A percentile compares a stretch with the other conserved stretches of the same genome.
These are phyloP conservation scores for Gynochthodes officinalis DNA, from an alignment of 257 asterid species.

Conservation along the genomic window DNA sequence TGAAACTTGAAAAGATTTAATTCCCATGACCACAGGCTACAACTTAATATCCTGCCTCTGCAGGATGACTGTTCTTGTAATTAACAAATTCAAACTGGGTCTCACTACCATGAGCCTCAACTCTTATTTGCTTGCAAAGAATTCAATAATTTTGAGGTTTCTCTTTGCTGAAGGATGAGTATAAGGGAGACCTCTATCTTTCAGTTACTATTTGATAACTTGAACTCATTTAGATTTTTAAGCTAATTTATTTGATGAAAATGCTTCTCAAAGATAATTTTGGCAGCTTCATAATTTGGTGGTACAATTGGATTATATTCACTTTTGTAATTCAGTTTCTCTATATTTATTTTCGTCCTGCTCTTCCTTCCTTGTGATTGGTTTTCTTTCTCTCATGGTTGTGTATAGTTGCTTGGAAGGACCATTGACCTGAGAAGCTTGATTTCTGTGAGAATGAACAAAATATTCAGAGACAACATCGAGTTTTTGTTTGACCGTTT, in stretches of 20 bases:
- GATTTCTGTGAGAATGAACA: conserved; percentile 86
- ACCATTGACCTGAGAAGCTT: conserved; percentile 89
- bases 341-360: background rate
- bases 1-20: background rate
- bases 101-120: background rate
- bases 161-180: background rate
- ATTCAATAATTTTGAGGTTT: background rate
- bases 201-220: background rate
- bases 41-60: background rate
- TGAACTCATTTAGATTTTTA: background rate
- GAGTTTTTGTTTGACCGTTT: conserved; percentile 89
- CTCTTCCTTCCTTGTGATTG: conserved; percentile 11
- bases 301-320: background rate
- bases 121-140: background rate
- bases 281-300: background rate
- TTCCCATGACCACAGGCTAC: background rate
- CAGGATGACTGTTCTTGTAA: background rate
- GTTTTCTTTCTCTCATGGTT: conserved; percentile 11
- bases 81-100: background rate
- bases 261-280: background rate
- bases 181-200: background rate
- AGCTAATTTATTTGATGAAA: background rate
- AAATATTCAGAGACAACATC: conserved; percentile 79
- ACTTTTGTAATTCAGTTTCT: conserved; percentile 4
- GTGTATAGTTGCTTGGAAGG: conserved; percentile 84